Conservation (phyloP, 2,329 filamentous ascomycete species). For the Nothomitra cinnamomea region DNA sequence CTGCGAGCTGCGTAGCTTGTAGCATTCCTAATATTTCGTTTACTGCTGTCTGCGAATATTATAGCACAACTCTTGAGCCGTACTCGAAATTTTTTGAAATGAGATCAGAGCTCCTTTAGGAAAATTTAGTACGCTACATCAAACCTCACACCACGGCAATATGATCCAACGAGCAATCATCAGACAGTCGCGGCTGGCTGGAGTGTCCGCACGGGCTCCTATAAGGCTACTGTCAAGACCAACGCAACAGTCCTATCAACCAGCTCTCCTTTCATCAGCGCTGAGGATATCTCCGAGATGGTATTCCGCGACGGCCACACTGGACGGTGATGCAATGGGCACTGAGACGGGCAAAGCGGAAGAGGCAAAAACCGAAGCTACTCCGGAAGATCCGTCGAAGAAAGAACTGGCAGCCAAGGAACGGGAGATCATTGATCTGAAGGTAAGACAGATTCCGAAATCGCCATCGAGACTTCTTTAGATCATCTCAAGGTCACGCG, state of each 20-base stretch:
- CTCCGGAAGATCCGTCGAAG: conserved; percentile 32
- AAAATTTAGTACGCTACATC: not conserved
- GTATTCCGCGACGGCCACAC: conserved; percentile 22
- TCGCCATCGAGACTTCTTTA: not conserved
- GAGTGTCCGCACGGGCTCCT: not conserved
- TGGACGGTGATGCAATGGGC: conserved; percentile 14
- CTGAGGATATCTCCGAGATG: conserved; percentile 15
- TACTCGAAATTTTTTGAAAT: not conserved
- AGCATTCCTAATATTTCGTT: no score
- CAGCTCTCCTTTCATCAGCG: conserved; percentile 9
- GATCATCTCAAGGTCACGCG: not conserved
- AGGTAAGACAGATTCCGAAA: conserved; percentile 38
- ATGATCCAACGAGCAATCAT: conserved; percentile 35
- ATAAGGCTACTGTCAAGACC: conserved; percentile 7
- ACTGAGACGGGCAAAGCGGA: conserved; percentile 17
- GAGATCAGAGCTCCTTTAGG: not conserved
- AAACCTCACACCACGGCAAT: conserved; percentile 13
- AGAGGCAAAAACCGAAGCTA: conserved; percentile 15
- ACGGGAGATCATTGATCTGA: conserved; percentile 62
- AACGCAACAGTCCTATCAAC: conserved; percentile 8
- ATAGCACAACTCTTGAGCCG: no score
- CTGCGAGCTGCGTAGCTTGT: no score
- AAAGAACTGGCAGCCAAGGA: conserved; percentile 57
- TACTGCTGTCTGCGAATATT: no score
- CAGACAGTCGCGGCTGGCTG: conserved; percentile 23